phyloP scores from a whole-genome alignment of 176 grass and related monocot genomes.

The Dactylis glomerata region DNA sequence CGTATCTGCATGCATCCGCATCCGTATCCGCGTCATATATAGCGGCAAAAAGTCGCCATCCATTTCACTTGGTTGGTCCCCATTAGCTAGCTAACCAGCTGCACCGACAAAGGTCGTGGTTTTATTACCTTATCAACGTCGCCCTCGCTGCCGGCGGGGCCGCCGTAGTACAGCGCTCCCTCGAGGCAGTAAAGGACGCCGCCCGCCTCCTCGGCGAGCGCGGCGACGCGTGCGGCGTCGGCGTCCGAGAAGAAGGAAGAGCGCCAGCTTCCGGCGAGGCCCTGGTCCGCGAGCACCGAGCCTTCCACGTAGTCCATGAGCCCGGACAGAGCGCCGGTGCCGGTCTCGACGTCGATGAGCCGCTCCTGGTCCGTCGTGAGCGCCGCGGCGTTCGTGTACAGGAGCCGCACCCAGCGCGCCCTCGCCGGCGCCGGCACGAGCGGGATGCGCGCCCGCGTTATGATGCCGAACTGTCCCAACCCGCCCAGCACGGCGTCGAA shows the following conservation, averaged over 20 bases:
- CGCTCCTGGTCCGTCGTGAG: slow-evolving; percentile 49
- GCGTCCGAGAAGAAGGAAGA: slow-evolving; percentile 35
- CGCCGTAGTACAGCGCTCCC: not conserved
- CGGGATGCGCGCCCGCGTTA: slow-evolving; percentile 61
- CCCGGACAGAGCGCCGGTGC: slow-evolving; percentile 13
- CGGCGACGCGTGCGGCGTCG: slow-evolving; percentile 8
- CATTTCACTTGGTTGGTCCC: no score
- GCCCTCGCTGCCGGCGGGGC: no score
- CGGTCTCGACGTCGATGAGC: not conserved
- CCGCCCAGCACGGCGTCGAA: slow-evolving; percentile 68
- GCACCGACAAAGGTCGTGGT: no score
- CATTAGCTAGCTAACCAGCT: no score
- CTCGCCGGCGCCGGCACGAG: slow-evolving; percentile 41
- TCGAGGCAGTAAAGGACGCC: not conserved
- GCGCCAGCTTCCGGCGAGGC: slow-evolving; percentile 43
- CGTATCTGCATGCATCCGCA: not conserved
- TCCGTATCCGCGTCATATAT: no score
- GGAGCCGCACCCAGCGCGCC: slow-evolving; percentile 50
- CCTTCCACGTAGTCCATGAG: slow-evolving; percentile 67
- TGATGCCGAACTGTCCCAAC: slow-evolving; percentile 69
- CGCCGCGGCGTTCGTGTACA: slow-evolving; percentile 36
- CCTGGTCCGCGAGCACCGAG: slow-evolving; percentile 29
- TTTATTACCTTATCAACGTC: no score
- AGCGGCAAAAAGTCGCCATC: no score
- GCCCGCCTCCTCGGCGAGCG: slow-evolving; percentile 7